These are phyloP conservation scores for Nakataea oryzae DNA, from an alignment of 2,329 filamentous ascomycete species.

Conservation along the genomic window DNA sequence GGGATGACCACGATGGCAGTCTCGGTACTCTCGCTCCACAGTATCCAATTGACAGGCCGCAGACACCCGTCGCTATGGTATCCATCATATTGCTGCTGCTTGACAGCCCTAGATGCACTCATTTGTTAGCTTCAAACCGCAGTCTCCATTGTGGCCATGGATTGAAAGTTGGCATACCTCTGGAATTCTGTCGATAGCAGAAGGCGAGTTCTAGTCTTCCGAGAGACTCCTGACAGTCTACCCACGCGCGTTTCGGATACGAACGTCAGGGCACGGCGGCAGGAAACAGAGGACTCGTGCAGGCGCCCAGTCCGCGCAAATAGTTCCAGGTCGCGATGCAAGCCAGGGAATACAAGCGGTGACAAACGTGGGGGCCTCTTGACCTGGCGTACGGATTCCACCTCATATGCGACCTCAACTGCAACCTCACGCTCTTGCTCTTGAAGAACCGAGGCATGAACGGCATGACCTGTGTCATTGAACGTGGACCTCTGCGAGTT, in stretches of 20 bases:
- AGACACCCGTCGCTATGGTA: constrained; percentile 15
- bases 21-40: constrained; percentile 37
- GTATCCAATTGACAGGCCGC: constrained; percentile 48
- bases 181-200: constrained; percentile 35
- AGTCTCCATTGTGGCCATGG: constrained; percentile 5
- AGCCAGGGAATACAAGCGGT: constrained; percentile 28
- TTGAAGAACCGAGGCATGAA: constrained; percentile 40
- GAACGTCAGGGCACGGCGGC: constrained; percentile 28
- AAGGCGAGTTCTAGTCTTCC: constrained; percentile 11
- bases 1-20: constrained; percentile 48
- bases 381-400: constrained; percentile 44
- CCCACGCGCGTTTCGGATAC: constrained; percentile 24
- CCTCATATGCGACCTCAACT: constrained; percentile 46
- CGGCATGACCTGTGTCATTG: constrained; percentile 26
- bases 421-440: constrained; percentile 44
- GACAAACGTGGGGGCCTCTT: constrained; percentile 31
- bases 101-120: constrained; percentile 4
- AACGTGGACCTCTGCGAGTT: constrained; percentile 16
- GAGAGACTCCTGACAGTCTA: constrained; percentile 18
- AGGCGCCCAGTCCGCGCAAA: constrained; percentile 36
- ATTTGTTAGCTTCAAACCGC: background rate
- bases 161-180: constrained; percentile 25
- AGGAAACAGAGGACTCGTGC: constrained; percentile 21
- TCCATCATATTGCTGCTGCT: constrained; percentile 14
- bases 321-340: constrained; percentile 32